Evolutionary conservation across 2,329 filamentous ascomycete species (phyloP), one percentile per base, ranked within the genome.

Genomic region (Beauveria sp.): DNA sequence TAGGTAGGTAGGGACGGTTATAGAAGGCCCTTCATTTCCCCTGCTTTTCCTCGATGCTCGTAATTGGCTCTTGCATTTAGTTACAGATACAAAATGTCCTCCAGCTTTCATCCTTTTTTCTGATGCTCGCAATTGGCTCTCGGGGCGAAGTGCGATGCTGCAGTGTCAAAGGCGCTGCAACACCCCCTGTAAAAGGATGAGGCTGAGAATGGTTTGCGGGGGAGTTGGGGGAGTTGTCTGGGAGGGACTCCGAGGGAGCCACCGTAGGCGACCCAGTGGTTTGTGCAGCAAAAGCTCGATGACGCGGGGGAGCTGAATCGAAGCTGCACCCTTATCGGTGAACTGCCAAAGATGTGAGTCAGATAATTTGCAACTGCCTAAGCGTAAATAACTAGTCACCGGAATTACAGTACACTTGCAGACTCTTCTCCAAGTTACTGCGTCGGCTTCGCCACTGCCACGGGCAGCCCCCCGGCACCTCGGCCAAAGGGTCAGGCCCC

Each of bases 201-300:
- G 57, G 57, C 57, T 52, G 47, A 59, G 38, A 46, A 14, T 22
- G 38, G 42, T 55, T 55, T 55, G 50, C 51, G 58, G 58, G 58
- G 58, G 22, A 43, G 34, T 51, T 46, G 24, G 53, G 40, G 53
- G 42, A n/a, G 20, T n/a, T 6, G 7, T 34, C 6, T 18, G 49
- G 49, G 18, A 18, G 18, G 18, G 34, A 38, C 47, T 45, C 49
- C 20, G 42, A 30, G 58, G 50, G 14, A 49, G 28, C 42, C 22
- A 38, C 34, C 34, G 34, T 38, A 38, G 34, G 12, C 34, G 34
- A 38, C 5, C 57, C 46, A 9, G 45, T 34, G 53, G 40, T 55
- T 22, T 22, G 53, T 45, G 52, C 52, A 30, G 40, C 16, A 24
- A 56, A 14, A 26, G 16, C 26, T 57, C 43, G 43, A 49, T 57